A percentile compares a stretch with the other conserved stretches of the same genome.
Conservation (phyloP, 2,329 filamentous ascomycete species). For the Trichothecium roseum region DNA sequence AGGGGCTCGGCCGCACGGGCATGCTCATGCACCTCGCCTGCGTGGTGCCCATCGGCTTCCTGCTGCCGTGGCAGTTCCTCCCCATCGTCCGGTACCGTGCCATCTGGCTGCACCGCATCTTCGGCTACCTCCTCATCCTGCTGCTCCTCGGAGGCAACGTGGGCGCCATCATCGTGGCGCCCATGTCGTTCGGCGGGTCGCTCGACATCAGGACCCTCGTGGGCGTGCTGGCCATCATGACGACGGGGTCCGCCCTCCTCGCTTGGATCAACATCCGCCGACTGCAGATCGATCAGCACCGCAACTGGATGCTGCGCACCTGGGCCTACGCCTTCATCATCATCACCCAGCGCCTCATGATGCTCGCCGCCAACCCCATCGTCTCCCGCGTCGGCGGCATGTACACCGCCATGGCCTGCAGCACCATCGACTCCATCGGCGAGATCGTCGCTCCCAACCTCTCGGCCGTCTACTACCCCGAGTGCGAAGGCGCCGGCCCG, state of each 20-base stretch:
- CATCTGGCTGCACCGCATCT: too few species aligned
- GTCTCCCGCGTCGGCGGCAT: background rate
- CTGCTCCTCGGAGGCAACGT: constrained; percentile 32
- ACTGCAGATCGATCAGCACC: constrained; percentile 50
- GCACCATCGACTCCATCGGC: constrained; percentile 1
- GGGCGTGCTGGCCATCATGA: constrained; percentile 31
- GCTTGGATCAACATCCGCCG: constrained; percentile 45
- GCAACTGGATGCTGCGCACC: constrained; percentile 51
- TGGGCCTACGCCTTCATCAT: constrained; percentile 30
- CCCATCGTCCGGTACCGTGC: too few species aligned
- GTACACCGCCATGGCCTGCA: constrained; percentile 1
- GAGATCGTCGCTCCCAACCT: constrained; percentile 1
- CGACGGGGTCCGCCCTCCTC: constrained; percentile 27
- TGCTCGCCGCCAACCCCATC: background rate
- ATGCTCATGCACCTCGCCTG: too few species aligned
- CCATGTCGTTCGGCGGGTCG: constrained; percentile 40
- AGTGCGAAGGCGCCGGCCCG: constrained; percentile 1
- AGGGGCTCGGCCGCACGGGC: constrained; percentile 4
- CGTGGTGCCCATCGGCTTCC: too few species aligned
- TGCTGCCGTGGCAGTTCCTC: too few species aligned
- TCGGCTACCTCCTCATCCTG: constrained; percentile 24
- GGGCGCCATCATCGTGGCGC: constrained; percentile 40
- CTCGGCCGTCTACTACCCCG: background rate
- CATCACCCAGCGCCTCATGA: constrained; percentile 1
- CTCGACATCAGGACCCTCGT: constrained; percentile 32